A percentile compares a stretch with the other conserved stretches of the same genome.
phyloP scores from a whole-genome alignment of 768 basidiomycete genomes.

The Xerocomus potaroensis region DNA sequence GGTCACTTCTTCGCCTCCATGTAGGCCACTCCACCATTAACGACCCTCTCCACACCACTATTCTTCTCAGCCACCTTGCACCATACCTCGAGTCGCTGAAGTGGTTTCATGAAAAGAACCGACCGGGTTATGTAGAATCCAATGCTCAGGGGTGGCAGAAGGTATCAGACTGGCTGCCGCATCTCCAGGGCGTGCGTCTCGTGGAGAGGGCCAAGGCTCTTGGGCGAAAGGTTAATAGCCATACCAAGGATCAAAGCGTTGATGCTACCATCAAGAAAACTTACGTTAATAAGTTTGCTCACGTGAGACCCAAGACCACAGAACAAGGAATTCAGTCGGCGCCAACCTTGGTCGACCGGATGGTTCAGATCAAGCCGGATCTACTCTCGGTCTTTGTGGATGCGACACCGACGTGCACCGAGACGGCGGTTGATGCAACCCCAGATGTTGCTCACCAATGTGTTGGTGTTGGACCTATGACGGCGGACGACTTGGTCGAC shows the following conservation, averaged over 20 bases:
- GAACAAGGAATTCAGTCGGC: slow-evolving; percentile 37
- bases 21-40: slow-evolving; percentile 71
- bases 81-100: slow-evolving; percentile 65
- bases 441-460: slow-evolving; percentile 31
- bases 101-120: slow-evolving; percentile 76
- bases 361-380: slow-evolving; percentile 38
- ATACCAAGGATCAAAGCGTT: slow-evolving; percentile 40
- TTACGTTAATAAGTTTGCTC: slow-evolving; percentile 38
- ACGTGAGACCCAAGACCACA: slow-evolving; percentile 35
- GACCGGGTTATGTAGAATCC: slow-evolving; percentile 63
- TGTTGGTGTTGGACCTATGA: slow-evolving; percentile 25
- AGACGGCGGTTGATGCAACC: slow-evolving; percentile 44
- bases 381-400: slow-evolving; percentile 44
- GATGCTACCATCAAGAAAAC: slow-evolving; percentile 47
- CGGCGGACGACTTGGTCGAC: slow-evolving; percentile 33
- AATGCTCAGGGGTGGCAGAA: slow-evolving; percentile 68
- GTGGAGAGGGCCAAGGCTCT: slow-evolving; percentile 50
- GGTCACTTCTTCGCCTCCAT: slow-evolving; percentile 65
- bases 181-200: slow-evolving; percentile 61
- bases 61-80: slow-evolving; percentile 75
- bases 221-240: slow-evolving; percentile 13
- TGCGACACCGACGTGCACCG: slow-evolving; percentile 45
- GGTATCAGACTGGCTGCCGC: slow-evolving; percentile 65
- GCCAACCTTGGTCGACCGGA: slow-evolving; percentile 35
- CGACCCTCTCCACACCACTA: slow-evolving; percentile 65